A percentile compares a stretch with the other conserved stretches of the same genome.
phyloP scores from a whole-genome alignment of 306 rosid species.

The Cercis canadensis region DNA sequence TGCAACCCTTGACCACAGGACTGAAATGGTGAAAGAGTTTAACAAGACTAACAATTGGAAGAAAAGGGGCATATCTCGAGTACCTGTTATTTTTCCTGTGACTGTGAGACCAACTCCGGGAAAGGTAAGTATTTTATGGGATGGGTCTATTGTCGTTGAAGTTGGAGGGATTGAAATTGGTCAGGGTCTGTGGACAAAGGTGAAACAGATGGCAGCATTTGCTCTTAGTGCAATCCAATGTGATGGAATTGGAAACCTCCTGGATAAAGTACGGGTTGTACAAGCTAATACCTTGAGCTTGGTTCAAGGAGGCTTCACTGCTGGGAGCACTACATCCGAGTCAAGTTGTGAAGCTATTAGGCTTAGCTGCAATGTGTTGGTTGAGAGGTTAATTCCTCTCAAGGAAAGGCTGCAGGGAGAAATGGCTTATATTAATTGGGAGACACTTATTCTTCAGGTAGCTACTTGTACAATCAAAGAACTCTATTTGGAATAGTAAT shows the following conservation, averaged over 20 bases:
- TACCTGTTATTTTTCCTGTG: conserved; percentile 62
- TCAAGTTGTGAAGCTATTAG: conserved; percentile 88
- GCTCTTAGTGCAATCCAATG: conserved; percentile 67
- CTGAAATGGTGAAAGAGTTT: conserved; percentile 60
- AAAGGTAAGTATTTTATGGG: conserved; percentile 74
- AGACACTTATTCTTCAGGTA: conserved; percentile 77
- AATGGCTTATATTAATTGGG: conserved; percentile 74
- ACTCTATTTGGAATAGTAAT: conserved; percentile 6
- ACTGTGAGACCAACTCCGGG: conserved; percentile 72
- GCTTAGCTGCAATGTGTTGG: conserved; percentile 74
- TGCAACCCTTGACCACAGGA: conserved; percentile 62
- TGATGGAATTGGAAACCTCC: conserved; percentile 48
- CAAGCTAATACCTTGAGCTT: conserved; percentile 82
- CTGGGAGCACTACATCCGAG: conserved; percentile 96
- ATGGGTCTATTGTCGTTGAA: conserved; percentile 82
- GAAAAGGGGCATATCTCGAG: conserved; percentile 84
- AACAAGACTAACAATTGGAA: conserved; percentile 71
- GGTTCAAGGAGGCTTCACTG: conserved; percentile 89
- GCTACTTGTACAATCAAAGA: conserved; percentile 16
- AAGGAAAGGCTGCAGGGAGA: conserved; percentile 62
- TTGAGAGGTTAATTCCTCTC: conserved; percentile 75
- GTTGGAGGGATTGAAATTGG: conserved; percentile 95
- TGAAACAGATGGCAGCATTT: conserved; percentile 83
- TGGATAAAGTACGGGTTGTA: conserved; percentile 73
- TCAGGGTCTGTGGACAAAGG: conserved; percentile 99